A percentile compares a stretch with the other conserved stretches of the same genome.
Conservation (phyloP, 1,139 yeast species). For the Pichia sp. region DNA sequence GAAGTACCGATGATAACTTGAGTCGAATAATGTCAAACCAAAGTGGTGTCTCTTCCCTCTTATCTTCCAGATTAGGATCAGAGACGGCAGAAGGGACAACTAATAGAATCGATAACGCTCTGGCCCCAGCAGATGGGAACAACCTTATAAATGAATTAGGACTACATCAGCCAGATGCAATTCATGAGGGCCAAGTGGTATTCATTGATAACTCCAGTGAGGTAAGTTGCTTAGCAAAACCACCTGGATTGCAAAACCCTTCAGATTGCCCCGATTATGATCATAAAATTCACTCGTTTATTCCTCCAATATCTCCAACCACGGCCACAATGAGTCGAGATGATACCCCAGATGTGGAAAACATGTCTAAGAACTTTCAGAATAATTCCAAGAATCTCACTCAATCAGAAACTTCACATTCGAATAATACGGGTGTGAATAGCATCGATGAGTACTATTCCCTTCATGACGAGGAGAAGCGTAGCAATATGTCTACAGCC, state of each 20-base stretch:
- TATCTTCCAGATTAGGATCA: slow-evolving; percentile 2
- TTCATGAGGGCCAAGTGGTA: neutral
- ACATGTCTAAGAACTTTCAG: neutral
- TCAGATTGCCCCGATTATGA: neutral
- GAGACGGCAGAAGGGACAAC: neutral
- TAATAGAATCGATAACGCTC: neutral
- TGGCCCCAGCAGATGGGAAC: neutral
- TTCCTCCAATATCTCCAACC: slow-evolving; percentile 12
- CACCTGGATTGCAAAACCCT: neutral
- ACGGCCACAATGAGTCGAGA: slow-evolving; percentile 1
- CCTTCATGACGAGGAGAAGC: neutral
- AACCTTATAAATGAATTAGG: slow-evolving; percentile 12
- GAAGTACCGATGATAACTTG: slow-evolving; percentile 10
- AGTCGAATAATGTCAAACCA: slow-evolving; percentile 13
- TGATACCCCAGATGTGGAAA: slow-evolving; percentile 3
- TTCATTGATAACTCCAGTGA: neutral
- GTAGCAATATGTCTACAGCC: neutral
- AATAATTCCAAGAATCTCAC: too few relatives aligned
- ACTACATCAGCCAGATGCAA: slow-evolving; percentile 4
- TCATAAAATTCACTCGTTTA: neutral
- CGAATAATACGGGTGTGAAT: neutral
- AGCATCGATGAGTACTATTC: neutral
- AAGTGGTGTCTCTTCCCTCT: slow-evolving; percentile 8
- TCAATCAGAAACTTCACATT: neutral
- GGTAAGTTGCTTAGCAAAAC: neutral